A percentile compares a stretch with the other conserved stretches of the same genome.
These are phyloP conservation scores for Tubosaeta sp. DNA, from an alignment of 768 basidiomycete species.

Conservation along the genomic window DNA sequence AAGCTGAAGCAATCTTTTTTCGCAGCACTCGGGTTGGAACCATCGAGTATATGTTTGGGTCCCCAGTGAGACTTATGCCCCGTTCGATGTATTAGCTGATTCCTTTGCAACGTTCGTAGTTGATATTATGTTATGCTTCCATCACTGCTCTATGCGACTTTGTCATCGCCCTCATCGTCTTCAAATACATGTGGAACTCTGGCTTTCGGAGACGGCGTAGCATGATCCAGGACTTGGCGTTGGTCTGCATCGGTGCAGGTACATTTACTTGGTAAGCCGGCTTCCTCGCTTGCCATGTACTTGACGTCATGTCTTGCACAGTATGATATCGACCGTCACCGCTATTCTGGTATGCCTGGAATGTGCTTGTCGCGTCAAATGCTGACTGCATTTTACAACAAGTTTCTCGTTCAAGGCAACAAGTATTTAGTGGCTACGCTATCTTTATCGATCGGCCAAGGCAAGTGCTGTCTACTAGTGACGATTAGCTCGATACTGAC, in stretches of 20 bases:
- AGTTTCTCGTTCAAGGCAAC: not conserved
- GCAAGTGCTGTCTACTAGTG: too few relatives aligned
- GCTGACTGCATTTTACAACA: not conserved
- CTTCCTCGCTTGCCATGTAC: too few relatives aligned
- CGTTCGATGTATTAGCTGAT: not conserved
- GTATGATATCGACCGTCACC: not conserved
- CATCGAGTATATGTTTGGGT: not conserved
- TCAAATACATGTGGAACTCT: conserved; percentile 19
- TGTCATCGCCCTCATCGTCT: not conserved
- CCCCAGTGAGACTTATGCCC: conserved; percentile 2
- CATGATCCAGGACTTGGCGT: conserved; percentile 6
- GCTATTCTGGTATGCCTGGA: conserved; percentile 4
- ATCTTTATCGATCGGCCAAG: too few relatives aligned
- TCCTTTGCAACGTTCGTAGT: not conserved
- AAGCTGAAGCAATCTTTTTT: not conserved
- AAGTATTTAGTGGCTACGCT: not conserved
- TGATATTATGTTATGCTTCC: not conserved
- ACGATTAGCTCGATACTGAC: too few relatives aligned
- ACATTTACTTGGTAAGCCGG: conserved; percentile 7
- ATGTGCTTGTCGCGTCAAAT: not conserved
- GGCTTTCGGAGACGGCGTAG: conserved; percentile 8
- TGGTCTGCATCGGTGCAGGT: conserved; percentile 11
- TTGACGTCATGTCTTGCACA: not conserved
- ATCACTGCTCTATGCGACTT: not conserved
- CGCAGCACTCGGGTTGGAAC: conserved; percentile 4